Conservation (phyloP, 2,329 filamentous ascomycete genomes). For the Fusarium penzigii region DNA sequence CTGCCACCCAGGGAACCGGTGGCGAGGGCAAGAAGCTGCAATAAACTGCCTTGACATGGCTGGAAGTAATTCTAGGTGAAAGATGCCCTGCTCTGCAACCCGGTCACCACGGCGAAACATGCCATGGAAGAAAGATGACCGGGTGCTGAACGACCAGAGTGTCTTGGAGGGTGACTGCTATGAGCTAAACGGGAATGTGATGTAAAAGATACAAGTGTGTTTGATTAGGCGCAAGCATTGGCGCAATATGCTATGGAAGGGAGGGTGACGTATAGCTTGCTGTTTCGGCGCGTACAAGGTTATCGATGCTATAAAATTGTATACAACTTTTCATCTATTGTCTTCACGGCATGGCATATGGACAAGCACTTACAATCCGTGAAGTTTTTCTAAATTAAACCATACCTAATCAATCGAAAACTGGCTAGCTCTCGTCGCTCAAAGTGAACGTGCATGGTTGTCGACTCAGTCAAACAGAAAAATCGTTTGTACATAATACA, state of each 20-base stretch:
- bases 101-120: not conserved
- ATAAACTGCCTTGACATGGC: slow-evolving; percentile 32
- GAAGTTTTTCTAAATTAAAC: no score
- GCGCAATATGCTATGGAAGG: slow-evolving; percentile 8
- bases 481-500: not conserved
- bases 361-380: no score
- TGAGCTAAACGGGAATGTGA: not conserved
- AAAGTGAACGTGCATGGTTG: no score
- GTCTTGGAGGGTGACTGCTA: not conserved
- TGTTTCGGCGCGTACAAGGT: slow-evolving; percentile 11
- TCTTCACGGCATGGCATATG: not conserved
- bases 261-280: slow-evolving; percentile 3
- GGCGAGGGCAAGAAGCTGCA: slow-evolving; percentile 58
- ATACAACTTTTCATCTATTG: slow-evolving; percentile 13
- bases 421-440: no score
- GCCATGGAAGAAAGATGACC: no score
- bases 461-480: no score
- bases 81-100: not conserved
- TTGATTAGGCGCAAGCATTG: slow-evolving; percentile 8
- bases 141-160: no score
- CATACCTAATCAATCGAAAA: no score
- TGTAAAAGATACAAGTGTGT: not conserved
- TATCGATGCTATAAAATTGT: slow-evolving; percentile 20
- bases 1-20: slow-evolving; percentile 52
- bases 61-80: not conserved